phyloP scores from a whole-genome alignment of 345 rosid species.

The Mercurialis annua region DNA sequence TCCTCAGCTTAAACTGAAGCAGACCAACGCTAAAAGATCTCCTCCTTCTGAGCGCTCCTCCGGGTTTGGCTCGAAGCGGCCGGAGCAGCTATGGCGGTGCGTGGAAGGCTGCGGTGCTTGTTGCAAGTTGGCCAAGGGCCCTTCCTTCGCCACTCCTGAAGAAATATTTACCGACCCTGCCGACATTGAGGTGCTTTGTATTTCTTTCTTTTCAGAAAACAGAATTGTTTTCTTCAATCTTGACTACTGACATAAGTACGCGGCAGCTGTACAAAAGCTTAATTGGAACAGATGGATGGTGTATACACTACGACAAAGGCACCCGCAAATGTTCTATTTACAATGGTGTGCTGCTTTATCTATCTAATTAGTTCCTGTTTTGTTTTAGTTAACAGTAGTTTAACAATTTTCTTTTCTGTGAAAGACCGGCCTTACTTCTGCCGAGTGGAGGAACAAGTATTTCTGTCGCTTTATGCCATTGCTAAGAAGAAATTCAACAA shows the following conservation, averaged over 20 bases:
- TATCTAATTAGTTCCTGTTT: background rate
- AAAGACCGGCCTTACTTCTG: constrained; percentile 86
- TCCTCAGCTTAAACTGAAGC: too few species aligned
- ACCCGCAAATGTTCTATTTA: constrained; percentile 89
- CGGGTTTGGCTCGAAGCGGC: constrained; percentile 43
- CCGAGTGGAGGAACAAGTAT: constrained; percentile 63
- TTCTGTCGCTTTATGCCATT: constrained; percentile 51
- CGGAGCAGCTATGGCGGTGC: constrained; percentile 64
- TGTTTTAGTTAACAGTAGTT: background rate
- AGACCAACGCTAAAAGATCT: too few species aligned
- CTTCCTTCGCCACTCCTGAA: constrained; percentile 67
- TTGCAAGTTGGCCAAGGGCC: constrained; percentile 83
- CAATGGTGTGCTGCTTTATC: constrained; percentile 31
- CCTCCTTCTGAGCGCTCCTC: too few species aligned
- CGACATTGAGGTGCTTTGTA: constrained; percentile 50
- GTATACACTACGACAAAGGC: constrained; percentile 61
- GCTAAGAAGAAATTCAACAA: constrained; percentile 62
- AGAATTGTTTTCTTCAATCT: too few species aligned
- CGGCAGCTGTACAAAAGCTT: constrained; percentile 61
- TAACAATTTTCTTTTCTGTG: background rate
- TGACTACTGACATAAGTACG: background rate
- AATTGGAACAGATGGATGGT: constrained; percentile 82
- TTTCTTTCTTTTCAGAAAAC: too few species aligned
- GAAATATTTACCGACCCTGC: constrained; percentile 60
- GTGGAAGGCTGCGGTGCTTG: constrained; percentile 78